phyloP scores from a whole-genome alignment of 2,329 filamentous ascomycete genomes.

The Botryotinia calthae region DNA sequence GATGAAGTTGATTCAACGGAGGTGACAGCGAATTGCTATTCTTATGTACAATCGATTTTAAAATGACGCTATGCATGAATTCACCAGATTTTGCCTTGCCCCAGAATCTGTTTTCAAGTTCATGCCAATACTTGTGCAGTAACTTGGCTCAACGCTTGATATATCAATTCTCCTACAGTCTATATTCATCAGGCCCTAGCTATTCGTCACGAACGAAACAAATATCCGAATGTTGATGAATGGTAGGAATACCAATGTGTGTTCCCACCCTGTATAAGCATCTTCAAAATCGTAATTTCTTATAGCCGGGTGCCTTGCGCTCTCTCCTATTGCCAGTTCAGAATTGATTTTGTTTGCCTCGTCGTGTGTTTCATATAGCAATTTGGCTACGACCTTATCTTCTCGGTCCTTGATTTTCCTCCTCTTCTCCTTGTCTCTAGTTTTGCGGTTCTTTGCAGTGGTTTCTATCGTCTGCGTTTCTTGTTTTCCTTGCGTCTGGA shows the following conservation, averaged over 20 bases:
- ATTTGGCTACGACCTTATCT: background rate
- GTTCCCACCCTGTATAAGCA: background rate
- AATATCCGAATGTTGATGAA: background rate
- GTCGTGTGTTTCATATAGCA: background rate
- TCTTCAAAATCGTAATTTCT: fast-evolving
- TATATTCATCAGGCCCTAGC: background rate
- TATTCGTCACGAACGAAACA: background rate
- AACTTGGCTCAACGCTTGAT: background rate
- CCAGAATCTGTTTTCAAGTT: background rate
- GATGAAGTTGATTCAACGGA: background rate
- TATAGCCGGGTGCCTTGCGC: background rate
- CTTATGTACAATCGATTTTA: background rate
- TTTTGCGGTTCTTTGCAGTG: background rate
- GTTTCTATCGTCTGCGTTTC: background rate
- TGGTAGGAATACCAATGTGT: background rate
- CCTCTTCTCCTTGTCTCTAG: background rate
- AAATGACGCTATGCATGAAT: background rate
- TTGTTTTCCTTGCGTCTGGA: background rate
- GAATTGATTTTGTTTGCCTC: fast-evolving
- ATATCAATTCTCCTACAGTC: background rate
- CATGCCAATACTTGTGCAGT: background rate
- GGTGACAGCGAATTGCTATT: background rate
- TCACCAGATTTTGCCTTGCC: background rate
- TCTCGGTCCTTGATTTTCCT: background rate
- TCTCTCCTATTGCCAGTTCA: background rate